Conservation (phyloP, 1,139 yeast species). For the Meyerozyma guilliermondii region DNA sequence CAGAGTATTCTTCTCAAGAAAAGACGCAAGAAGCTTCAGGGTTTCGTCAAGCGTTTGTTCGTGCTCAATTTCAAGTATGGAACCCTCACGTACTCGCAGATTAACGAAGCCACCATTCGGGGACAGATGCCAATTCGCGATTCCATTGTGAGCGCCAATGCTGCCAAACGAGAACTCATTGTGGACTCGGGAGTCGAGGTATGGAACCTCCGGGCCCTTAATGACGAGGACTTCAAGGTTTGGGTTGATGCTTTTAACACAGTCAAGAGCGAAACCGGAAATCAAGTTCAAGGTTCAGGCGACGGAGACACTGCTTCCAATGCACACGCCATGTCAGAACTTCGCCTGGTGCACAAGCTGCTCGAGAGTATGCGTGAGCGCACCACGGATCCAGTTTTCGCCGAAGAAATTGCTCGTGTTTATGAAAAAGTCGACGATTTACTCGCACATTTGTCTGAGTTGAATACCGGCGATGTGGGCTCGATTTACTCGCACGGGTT, state of each 20-base stretch:
- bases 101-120: constrained; percentile 66
- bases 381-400: not conserved
- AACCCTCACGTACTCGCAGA: constrained; percentile 71
- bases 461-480: constrained; percentile 15
- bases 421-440: not conserved
- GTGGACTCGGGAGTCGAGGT: constrained; percentile 95
- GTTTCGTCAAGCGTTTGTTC: constrained; percentile 81
- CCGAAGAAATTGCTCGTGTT: not conserved
- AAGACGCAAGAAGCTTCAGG: constrained; percentile 74
- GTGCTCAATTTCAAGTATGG: constrained; percentile 79
- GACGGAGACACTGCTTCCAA: constrained; percentile 1
- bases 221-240: constrained; percentile 58
- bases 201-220: constrained; percentile 79
- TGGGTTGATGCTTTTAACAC: constrained; percentile 80
- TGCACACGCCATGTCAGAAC: not conserved
- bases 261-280: constrained; percentile 21
- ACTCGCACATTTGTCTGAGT: not conserved
- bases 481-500: constrained; percentile 42
- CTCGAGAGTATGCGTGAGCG: not conserved
- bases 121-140: constrained; percentile 89
- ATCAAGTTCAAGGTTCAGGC: not conserved
- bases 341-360: not conserved
- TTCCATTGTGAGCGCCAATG: constrained; percentile 76
- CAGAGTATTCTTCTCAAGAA: constrained; percentile 73
- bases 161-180: constrained; percentile 61